Evolutionary conservation across 176 grass and related monocot species (phyloP).

Genomic region (Oryza glaberrima): DNA sequence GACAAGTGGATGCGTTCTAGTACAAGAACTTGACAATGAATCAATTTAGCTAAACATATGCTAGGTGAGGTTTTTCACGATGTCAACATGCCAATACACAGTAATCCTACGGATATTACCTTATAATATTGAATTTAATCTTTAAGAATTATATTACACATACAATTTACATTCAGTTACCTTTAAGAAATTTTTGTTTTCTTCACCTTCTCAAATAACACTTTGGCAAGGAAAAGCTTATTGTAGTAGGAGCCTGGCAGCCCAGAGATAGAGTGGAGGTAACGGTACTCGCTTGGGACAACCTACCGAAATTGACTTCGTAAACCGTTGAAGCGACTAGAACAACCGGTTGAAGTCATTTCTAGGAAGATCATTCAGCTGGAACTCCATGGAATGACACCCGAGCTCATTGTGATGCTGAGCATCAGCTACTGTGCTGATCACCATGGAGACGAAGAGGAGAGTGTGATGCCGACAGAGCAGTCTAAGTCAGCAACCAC

Average conservation of each 20-base stretch:
- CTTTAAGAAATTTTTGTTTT: too few species aligned
- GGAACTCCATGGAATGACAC: slow-evolving; percentile 22
- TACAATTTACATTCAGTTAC: too few species aligned
- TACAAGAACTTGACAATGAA: too few species aligned
- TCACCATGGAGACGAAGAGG: slow-evolving; percentile 30
- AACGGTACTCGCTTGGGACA: background rate
- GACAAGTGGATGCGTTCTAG: too few species aligned
- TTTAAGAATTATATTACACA: too few species aligned
- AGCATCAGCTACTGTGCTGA: background rate
- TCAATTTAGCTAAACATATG: too few species aligned
- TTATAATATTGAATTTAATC: too few species aligned
- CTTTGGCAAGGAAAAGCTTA: slow-evolving; percentile 42
- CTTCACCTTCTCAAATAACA: background rate
- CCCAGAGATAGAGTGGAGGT: slow-evolving; percentile 32
- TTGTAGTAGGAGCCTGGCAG: slow-evolving; percentile 45
- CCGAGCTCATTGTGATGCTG: background rate
- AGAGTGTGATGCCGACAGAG: slow-evolving; percentile 32
- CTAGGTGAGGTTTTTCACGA: too few species aligned
- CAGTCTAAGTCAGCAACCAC: slow-evolving; percentile 49
- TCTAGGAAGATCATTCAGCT: slow-evolving; percentile 51
- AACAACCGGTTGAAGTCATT: slow-evolving; percentile 62
- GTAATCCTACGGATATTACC: too few species aligned
- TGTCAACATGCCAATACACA: too few species aligned
- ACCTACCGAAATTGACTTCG: background rate
- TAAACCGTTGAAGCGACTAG: background rate